phyloP scores from a whole-genome alignment of 2,329 filamentous ascomycete species.

The Ascochyta lentis region DNA sequence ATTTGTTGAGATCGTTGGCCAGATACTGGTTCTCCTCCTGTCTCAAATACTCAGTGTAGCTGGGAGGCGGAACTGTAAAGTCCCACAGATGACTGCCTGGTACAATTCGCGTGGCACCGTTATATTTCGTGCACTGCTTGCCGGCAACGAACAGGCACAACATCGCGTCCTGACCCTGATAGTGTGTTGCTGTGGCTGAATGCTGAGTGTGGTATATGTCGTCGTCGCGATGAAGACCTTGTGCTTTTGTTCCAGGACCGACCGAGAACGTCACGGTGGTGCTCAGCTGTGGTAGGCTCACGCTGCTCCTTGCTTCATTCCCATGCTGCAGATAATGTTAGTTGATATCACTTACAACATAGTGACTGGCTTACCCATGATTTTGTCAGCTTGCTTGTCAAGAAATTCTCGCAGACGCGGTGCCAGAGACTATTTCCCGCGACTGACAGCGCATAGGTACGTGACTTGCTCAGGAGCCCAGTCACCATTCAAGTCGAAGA shows the following conservation, averaged over 20 bases:
- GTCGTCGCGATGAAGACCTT: constrained; percentile 39
- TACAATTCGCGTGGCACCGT: constrained; percentile 49
- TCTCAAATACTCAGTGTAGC: constrained; percentile 35
- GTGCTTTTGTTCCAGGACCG: constrained; percentile 33
- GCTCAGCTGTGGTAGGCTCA: constrained; percentile 29
- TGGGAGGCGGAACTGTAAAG: constrained; percentile 23
- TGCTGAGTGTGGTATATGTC: constrained; percentile 35
- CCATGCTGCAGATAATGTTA: constrained; percentile 9
- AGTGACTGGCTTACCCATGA: constrained; percentile 15
- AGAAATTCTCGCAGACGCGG: constrained; percentile 17
- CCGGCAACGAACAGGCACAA: constrained; percentile 48
- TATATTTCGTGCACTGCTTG: constrained; percentile 37
- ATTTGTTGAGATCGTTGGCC: constrained; percentile 31
- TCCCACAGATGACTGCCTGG: constrained; percentile 49
- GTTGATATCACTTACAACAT: too few relatives aligned
- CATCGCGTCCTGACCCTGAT: constrained; percentile 30
- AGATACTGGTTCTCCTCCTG: constrained; percentile 53
- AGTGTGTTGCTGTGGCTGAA: constrained; percentile 17
- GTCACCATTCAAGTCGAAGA: too few relatives aligned
- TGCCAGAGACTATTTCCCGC: constrained; percentile 20
- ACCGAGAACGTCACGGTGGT: constrained; percentile 36
- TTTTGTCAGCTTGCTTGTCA: constrained; percentile 17
- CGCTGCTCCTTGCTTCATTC: constrained; percentile 12
- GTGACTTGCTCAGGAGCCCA: too few relatives aligned
- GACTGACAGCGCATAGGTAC: constrained; percentile 16